These are phyloP conservation scores for Arthrinium phaeospermum DNA, from an alignment of 2,329 filamentous ascomycete genomes.

Conservation along the genomic window DNA sequence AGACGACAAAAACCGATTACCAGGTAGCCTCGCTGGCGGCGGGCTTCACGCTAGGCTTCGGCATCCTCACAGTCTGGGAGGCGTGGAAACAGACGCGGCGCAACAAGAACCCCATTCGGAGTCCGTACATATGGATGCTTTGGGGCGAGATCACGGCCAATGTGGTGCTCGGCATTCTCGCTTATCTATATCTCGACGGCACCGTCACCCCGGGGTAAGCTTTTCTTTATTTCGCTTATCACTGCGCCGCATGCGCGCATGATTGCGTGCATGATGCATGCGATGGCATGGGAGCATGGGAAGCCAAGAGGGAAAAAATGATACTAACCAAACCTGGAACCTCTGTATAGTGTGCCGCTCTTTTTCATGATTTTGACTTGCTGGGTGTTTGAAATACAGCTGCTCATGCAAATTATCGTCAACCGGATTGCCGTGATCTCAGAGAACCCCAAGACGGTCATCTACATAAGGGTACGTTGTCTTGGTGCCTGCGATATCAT, in stretches of 20 bases:
- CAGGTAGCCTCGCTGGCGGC: conserved; percentile 20
- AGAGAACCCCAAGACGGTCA: conserved; percentile 41
- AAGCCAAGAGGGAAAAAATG: neutral
- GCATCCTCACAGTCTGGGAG: conserved; percentile 19
- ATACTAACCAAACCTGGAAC: neutral
- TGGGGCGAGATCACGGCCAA: conserved; percentile 22
- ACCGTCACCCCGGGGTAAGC: neutral
- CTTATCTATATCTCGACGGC: conserved; percentile 16
- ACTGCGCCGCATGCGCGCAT: neutral
- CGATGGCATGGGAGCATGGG: neutral
- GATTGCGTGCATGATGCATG: neutral
- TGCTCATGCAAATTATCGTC: conserved; percentile 57
- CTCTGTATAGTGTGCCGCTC: neutral
- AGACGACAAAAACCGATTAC: conserved; percentile 24
- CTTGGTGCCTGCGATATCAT: neutral
- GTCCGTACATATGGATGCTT: conserved; percentile 21
- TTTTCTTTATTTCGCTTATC: neutral
- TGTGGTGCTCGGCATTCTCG: conserved; percentile 17
- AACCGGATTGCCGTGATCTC: conserved; percentile 54
- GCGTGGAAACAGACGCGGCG: conserved; percentile 10
- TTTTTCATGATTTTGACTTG: conserved; percentile 28
- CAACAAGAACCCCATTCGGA: conserved; percentile 12
- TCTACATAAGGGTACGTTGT: conserved; percentile 38
- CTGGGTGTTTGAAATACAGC: conserved; percentile 48
- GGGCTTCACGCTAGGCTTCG: conserved; percentile 19